These are phyloP conservation scores for Pseudozyma sp. DNA, from an alignment of 1,284 basidiomycete species.

Conservation along the genomic window DNA sequence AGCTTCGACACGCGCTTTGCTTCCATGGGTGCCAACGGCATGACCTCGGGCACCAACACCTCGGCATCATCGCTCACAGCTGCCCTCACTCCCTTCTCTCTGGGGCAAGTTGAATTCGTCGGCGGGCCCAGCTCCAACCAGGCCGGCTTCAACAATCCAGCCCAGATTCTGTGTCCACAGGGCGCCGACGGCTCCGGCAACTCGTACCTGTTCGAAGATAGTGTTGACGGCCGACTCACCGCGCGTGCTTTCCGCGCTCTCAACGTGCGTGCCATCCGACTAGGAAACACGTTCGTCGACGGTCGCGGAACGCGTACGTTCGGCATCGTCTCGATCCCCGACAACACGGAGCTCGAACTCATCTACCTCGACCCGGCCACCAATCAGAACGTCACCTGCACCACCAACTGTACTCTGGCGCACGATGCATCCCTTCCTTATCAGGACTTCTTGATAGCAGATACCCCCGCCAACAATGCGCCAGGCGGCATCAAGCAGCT, in stretches of 20 bases:
- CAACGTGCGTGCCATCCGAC: slow-evolving; percentile 80
- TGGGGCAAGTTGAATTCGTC: slow-evolving; percentile 74
- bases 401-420: slow-evolving; percentile 67
- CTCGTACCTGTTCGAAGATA: slow-evolving; percentile 85
- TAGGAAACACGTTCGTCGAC: slow-evolving; percentile 88
- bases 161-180: slow-evolving; percentile 84
- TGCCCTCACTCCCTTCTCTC: slow-evolving; percentile 68
- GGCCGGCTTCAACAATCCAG: slow-evolving; percentile 77
- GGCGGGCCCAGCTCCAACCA: slow-evolving; percentile 79
- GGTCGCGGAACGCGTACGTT: slow-evolving; percentile 86
- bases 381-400: slow-evolving; percentile 75
- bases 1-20: slow-evolving; percentile 76
- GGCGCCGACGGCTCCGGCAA: slow-evolving; percentile 81
- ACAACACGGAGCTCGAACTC: slow-evolving; percentile 82
- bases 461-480: slow-evolving; percentile 53
- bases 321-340: slow-evolving; percentile 81
- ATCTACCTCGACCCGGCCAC: slow-evolving; percentile 82
- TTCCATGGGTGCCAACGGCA: slow-evolving; percentile 71
- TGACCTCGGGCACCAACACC: slow-evolving; percentile 71
- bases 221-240: slow-evolving; percentile 78
- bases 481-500: slow-evolving; percentile 73
- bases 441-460: slow-evolving; percentile 85
- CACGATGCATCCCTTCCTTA: slow-evolving; percentile 77
- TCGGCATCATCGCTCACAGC: slow-evolving; percentile 68
- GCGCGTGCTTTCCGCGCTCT: slow-evolving; percentile 80